Base-by-base conservation (phyloP, 2,329 filamentous ascomycete genomes). In the Chalaropsis ovoidea region DNA sequence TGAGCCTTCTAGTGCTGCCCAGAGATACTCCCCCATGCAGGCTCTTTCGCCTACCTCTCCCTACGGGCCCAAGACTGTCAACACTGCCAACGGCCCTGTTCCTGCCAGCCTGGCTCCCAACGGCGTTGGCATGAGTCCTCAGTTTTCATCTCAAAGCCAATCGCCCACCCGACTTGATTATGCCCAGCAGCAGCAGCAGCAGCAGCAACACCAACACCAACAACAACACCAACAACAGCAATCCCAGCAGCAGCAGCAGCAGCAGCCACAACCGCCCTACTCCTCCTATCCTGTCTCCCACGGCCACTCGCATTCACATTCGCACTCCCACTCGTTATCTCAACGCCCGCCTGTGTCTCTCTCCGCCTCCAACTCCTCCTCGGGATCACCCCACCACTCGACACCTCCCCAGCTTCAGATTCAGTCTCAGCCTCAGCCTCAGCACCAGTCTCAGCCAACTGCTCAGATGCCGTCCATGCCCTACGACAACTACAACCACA, bases 1-100 rank as follows among this genome's bases (percentile, higher is more conserved):
- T 19, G 86, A 93, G 72, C 86, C 89, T 67, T 94, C 90, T 54
- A 82, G 89, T 62, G 90, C 90, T 66, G 89, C 91, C 67, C 89
- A 95, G 75, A 86, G 92, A 73, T 97, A 97, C 77, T 97, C 93
- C 60, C 94, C 93, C 69, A 96, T 96, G 92, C 93, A 96, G 74
- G 83, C 85, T 17, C 79, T 95, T 68, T 90, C 91, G 68, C 89
- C 91, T 49, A 85, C 87, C 42, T 87, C 89, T 65, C 86, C 90
- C 42, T 95, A 95, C 77, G 82, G 84, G 58, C 73, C 81, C 77
- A 77, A 88, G 79, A 74, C 83, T 79, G 81, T 82, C 69, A 72
- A 76, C 73, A 77, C 87, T 78, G 79, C 80, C 74, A 65, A 63
- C 60, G 66, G 86, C 92, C 72, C 85, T 91, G 73, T 97, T 96